A percentile compares a stretch with the other conserved stretches of the same genome.
Evolutionary conservation across 257 asterid species (phyloP).

Genomic region (Nemophila menziesii): DNA sequence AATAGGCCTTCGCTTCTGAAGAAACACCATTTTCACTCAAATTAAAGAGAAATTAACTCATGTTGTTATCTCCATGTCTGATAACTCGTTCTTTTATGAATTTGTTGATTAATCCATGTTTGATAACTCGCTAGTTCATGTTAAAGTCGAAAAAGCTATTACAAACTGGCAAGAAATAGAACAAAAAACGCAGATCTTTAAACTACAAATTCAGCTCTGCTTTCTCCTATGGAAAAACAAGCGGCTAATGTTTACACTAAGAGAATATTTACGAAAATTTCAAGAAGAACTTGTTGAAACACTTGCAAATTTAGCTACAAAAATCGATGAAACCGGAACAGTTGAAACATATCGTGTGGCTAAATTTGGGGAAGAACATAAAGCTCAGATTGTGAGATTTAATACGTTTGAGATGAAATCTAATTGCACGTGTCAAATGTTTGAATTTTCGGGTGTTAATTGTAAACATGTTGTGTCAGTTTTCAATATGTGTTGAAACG

Average conservation of each 20-base stretch:
- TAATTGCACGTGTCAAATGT: conserved; percentile 65
- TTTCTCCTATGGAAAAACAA: conserved; percentile 89
- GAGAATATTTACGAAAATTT: conserved; percentile 62
- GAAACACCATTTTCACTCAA: conserved; percentile 59
- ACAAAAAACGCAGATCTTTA: conserved; percentile 57
- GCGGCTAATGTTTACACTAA: conserved; percentile 69
- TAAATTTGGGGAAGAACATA: conserved; percentile 77
- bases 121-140: conserved; percentile 42
- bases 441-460: conserved; percentile 65
- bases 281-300: conserved; percentile 80
- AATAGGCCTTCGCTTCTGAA: conserved; percentile 48
- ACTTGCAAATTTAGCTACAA: conserved; percentile 67
- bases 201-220: conserved; percentile 34
- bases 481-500: conserved; percentile 68
- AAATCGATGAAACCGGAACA: conserved; percentile 43
- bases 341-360: conserved; percentile 46
- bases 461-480: conserved; percentile 81
- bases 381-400: conserved; percentile 51
- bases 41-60: conserved; percentile 50
- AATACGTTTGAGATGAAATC: conserved; percentile 51
- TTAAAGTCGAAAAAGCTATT: conserved; percentile 44
- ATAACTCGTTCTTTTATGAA: conserved; percentile 43
- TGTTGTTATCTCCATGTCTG: conserved; percentile 28
- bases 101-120: conserved; percentile 26
- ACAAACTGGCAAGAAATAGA: conserved; percentile 61